Evolutionary conservation across 495 filamentous ascomycete genomes (phyloP).

Genomic region (Neurospora sp.): DNA sequence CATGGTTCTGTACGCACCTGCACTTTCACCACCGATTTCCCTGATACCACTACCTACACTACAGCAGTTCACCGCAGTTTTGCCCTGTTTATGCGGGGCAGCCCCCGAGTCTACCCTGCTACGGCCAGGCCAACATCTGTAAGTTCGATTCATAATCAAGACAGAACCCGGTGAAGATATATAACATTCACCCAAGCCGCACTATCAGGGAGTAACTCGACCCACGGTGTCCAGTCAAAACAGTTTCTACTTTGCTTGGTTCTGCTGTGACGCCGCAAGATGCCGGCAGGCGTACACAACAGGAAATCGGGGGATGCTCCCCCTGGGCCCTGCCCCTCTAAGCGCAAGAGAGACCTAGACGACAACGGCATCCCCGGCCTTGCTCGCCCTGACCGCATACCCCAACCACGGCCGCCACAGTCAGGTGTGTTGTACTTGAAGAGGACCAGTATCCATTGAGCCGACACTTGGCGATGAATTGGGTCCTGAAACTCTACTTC

Average conservation of each 20-base stretch:
- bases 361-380: constrained; percentile 23
- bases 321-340: constrained; percentile 2
- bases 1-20: neutral
- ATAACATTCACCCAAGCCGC: neutral
- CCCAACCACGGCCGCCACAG: constrained; percentile 33
- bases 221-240: neutral
- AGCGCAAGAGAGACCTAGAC: constrained; percentile 33
- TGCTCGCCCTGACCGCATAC: constrained; percentile 29
- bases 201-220: neutral
- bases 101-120: neutral
- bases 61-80: neutral
- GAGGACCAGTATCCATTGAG: neutral
- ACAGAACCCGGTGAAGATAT: neutral
- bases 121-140: neutral
- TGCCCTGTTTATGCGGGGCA: neutral
- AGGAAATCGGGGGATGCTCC: neutral
- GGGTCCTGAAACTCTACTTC: neutral
- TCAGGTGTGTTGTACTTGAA: constrained; percentile 24
- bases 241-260: neutral
- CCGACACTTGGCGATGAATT: neutral
- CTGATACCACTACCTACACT: neutral
- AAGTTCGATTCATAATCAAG: neutral
- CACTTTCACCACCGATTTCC: neutral
- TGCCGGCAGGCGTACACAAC: neutral
- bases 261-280: neutral